Base-by-base conservation (phyloP, 2,329 filamentous ascomycete genomes). In the Dryadomyces sulphureus region DNA sequence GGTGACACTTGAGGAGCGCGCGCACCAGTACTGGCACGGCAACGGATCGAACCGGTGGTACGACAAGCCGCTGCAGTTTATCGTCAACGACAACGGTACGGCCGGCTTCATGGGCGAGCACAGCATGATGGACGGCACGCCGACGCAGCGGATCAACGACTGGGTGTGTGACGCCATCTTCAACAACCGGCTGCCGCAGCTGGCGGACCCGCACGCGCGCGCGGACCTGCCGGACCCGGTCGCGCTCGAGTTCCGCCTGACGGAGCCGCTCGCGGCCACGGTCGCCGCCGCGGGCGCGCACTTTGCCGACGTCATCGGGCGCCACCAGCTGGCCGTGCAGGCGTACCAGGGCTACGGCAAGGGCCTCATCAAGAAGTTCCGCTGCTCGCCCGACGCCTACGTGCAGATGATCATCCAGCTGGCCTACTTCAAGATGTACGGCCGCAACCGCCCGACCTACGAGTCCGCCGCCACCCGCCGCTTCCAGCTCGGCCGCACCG, bases 71-170 rank as follows among this genome's bases (percentile, higher is more conserved):
- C 70, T 94, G 45, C 90, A 98, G 66, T 96, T 98, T 68, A 94
- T 98, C 61, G 64, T 98, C 68, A 95, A 94, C 65, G 89, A 98
- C 62, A 98, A 98, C 62, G 92, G 92, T 55, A 94, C 92, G 7
- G 84, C 92, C 2, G 92, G 92, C 50, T 98, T 98, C 73, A 90
- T 88, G 74, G 92, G 92, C 59, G 92, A 98, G 68, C 92, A 98
- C 73, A 93, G 85, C 57, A 96, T 98, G 92, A 98, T 98, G 93
- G 92, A 98, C 61, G 92, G 93, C 53, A 98, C 92, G 7, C 89
- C 93, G 1, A 98, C 93, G 2, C 92, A 96, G 66, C 83, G 93
- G 39, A 75, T 98, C 16, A 98, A 95, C 64, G 92, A 98, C 72
- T 92, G 88, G 59, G 75, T 93, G 60, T 93, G 90, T 68, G 79